phyloP scores from a whole-genome alignment of 805 yeast genomes.

The Saturnispora besseyi region DNA sequence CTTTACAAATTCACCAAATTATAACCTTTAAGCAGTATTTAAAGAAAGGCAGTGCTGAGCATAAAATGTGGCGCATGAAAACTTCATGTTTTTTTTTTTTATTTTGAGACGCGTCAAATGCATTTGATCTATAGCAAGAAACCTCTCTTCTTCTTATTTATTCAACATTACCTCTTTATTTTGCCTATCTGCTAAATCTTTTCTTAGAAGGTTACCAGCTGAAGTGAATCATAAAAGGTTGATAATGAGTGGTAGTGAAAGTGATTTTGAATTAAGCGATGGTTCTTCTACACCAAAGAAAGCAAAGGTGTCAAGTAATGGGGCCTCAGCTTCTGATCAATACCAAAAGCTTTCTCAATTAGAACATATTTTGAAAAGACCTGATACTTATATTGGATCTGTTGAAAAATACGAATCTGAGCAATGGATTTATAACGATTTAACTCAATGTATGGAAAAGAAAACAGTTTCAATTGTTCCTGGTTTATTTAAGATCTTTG shows the following conservation, averaged over 20 bases:
- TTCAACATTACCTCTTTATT: too few species aligned
- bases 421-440: conserved; percentile 81
- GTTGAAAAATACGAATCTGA: conserved; percentile 71
- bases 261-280: conserved; percentile 4
- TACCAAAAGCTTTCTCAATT: conserved; percentile 92
- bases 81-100: not conserved
- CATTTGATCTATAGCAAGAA: not conserved
- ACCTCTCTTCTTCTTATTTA: too few species aligned
- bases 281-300: not conserved
- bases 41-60: not conserved
- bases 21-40: not conserved
- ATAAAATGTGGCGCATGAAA: not conserved
- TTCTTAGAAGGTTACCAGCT: too few species aligned
- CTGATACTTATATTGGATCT: conserved; percentile 96
- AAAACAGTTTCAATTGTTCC: conserved; percentile 77
- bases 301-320: not conserved
- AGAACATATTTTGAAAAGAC: conserved; percentile 93
- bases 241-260: conserved; percentile 6
- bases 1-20: not conserved
- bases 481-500: conserved; percentile 92
- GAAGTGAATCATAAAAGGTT: not conserved
- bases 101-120: not conserved
- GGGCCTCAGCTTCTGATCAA: conserved; percentile 47
- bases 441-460: conserved; percentile 48
- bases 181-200: too few species aligned